phyloP scores from a whole-genome alignment of 2,329 filamentous ascomycete species.

The Ceratocystis destructans region DNA sequence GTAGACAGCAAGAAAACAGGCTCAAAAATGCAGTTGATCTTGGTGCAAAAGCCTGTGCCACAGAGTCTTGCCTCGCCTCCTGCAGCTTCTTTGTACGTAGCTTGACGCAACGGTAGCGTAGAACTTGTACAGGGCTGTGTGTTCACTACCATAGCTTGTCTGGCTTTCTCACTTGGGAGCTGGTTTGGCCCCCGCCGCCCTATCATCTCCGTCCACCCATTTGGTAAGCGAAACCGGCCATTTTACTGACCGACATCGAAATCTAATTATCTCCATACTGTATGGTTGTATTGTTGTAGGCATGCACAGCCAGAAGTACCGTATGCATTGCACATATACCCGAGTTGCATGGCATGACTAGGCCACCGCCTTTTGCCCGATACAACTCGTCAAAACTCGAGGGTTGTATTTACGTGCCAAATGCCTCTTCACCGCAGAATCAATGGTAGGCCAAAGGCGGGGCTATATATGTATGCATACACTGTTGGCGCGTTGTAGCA shows the following conservation, averaged over 20 bases:
- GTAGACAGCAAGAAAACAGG: background rate
- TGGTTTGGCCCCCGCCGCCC: background rate
- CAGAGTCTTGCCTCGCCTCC: background rate
- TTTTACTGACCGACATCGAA: background rate
- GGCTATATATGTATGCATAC: background rate
- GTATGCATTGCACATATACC: background rate
- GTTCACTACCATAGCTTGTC: background rate
- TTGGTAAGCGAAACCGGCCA: background rate
- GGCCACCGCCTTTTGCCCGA: constrained; percentile 4
- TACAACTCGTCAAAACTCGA: background rate
- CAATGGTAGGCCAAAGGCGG: background rate
- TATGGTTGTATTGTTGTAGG: background rate
- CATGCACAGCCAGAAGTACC: background rate
- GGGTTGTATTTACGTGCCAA: background rate
- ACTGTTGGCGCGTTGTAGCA: background rate
- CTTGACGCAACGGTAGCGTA: background rate
- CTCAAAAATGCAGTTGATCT: background rate
- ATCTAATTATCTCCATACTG: background rate
- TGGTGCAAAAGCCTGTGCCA: background rate
- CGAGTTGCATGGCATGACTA: background rate
- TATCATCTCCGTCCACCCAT: background rate
- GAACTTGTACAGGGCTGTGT: background rate
- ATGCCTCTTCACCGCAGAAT: background rate
- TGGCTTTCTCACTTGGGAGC: background rate
- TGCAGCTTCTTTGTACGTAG: background rate